These are phyloP conservation scores for Aspergillus taichungensis DNA, from an alignment of 495 filamentous ascomycete genomes.

Conservation along the genomic window DNA sequence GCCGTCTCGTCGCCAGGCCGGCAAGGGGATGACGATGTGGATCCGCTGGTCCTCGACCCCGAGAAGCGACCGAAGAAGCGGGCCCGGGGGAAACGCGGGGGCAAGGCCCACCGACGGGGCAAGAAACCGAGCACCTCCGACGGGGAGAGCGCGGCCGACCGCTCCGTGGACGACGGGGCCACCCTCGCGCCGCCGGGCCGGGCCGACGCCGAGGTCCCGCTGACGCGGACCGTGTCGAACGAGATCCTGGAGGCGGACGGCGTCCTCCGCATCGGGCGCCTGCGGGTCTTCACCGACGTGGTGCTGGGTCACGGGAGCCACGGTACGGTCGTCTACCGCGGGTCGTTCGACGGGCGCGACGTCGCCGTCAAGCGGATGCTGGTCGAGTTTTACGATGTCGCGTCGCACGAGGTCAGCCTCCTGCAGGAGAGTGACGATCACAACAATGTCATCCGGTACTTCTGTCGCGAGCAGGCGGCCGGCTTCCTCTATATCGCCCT, in stretches of 20 bases:
- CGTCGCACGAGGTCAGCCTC: constrained; percentile 83
- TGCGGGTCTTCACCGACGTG: constrained; percentile 63
- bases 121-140: constrained; percentile 38
- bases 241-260: constrained; percentile 35
- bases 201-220: constrained; percentile 48
- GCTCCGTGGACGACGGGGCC: constrained; percentile 33
- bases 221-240: constrained; percentile 29
- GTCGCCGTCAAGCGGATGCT: constrained; percentile 97
- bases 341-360: constrained; percentile 80
- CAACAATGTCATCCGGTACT: constrained; percentile 93
- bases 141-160: constrained; percentile 33
- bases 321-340: constrained; percentile 76
- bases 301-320: constrained; percentile 76
- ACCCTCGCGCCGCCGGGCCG: constrained; percentile 32
- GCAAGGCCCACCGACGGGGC: constrained; percentile 60
- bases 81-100: constrained; percentile 74
- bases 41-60: constrained; percentile 23
- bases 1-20: constrained; percentile 34
- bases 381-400: constrained; percentile 88
- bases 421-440: constrained; percentile 92
- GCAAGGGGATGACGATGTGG: constrained; percentile 32
- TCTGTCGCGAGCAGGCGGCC: constrained; percentile 74
- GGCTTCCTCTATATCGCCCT: constrained; percentile 96
- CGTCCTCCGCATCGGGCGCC: constrained; percentile 59
- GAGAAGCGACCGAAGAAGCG: constrained; percentile 68